phyloP scores from a whole-genome alignment of 1,139 yeast genomes.

The Tardiomyces blankii region DNA sequence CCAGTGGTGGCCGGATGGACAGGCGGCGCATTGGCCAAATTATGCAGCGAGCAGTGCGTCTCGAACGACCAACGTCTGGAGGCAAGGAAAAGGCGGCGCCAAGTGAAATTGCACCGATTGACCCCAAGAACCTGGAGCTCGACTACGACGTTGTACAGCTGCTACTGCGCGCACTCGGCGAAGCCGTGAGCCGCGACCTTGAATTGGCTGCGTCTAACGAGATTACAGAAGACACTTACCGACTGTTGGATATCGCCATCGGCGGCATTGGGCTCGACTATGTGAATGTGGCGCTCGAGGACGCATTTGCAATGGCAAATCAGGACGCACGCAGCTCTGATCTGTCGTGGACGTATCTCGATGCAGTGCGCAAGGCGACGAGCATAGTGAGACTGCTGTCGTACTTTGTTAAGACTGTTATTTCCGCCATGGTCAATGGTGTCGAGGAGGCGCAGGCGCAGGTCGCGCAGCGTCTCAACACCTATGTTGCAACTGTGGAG shows the following conservation, averaged over 20 bases:
- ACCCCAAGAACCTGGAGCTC: constrained; percentile 2
- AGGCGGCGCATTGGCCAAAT: constrained; percentile 23
- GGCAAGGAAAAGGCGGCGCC: neutral
- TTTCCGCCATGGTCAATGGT: constrained; percentile 61
- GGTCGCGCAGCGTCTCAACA: constrained; percentile 52
- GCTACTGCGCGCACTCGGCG: constrained; percentile 63
- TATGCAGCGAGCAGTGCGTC: constrained; percentile 20
- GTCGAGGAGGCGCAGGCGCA: constrained; percentile 42
- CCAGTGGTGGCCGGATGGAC: constrained; percentile 10
- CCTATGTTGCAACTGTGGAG: constrained; percentile 59
- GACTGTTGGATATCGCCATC: constrained; percentile 54
- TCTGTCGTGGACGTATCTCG: constrained; percentile 10
- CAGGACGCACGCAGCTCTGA: constrained; percentile 7
- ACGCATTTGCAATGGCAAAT: constrained; percentile 27
- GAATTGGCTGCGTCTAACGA: constrained; percentile 55
- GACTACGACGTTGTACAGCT: constrained; percentile 39
- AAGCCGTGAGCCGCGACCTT: constrained; percentile 65
- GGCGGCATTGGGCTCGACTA: constrained; percentile 66
- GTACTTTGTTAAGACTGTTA: constrained; percentile 56
- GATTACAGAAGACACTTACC: constrained; percentile 53
- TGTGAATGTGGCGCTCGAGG: constrained; percentile 65
- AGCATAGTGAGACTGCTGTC: constrained; percentile 53
- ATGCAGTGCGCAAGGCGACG: constrained; percentile 9
- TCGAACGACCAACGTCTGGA: constrained; percentile 10
- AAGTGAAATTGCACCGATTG: neutral